Percentiles rank a stretch among this genome's conserved stretches.
Evolutionary conservation across 1,284 basidiomycete genomes (phyloP).

Genomic region (Naganishia liquefaciens): DNA sequence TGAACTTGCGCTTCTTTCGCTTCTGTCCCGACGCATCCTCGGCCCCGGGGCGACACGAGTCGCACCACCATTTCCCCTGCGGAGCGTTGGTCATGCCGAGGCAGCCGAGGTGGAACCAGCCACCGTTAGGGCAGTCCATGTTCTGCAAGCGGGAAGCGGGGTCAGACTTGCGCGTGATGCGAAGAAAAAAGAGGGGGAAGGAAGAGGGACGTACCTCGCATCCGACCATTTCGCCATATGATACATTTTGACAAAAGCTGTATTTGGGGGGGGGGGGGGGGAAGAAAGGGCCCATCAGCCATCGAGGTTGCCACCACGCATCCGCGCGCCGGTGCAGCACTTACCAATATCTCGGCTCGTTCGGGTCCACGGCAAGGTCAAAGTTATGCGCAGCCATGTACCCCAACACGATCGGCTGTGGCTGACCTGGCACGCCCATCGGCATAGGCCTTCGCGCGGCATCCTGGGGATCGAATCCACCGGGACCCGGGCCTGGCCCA

Average conservation of each 20-base stretch:
- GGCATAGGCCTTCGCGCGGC: slow-evolving; percentile 1
- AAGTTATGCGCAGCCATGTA: slow-evolving; percentile 32
- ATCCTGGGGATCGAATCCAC: not conserved
- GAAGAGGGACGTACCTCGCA: slow-evolving; percentile 45
- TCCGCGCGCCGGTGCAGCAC: not conserved
- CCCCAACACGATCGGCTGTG: slow-evolving; percentile 30
- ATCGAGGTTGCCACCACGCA: too few relatives aligned
- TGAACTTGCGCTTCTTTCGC: slow-evolving; percentile 24
- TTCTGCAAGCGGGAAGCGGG: slow-evolving; percentile 55
- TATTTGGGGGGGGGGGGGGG: too few relatives aligned
- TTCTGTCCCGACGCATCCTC: slow-evolving; percentile 22
- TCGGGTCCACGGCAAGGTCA: slow-evolving; percentile 43
- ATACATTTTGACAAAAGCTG: slow-evolving; percentile 56
- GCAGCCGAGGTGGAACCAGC: slow-evolving; percentile 56
- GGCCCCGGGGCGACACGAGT: slow-evolving; percentile 41
- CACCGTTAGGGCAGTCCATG: slow-evolving; percentile 57
- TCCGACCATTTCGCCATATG: slow-evolving; percentile 55
- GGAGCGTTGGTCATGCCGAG: slow-evolving; percentile 44
- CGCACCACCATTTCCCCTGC: slow-evolving; percentile 49
- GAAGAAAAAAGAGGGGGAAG: slow-evolving; percentile 13
- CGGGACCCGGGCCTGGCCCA: not conserved
- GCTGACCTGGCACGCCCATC: slow-evolving; percentile 5
- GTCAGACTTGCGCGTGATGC: too few relatives aligned
- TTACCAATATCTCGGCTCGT: slow-evolving; percentile 57
- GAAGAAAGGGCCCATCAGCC: not conserved